Conservation (phyloP, 225 moss, liverwort and hornwort genomes). For the Polytrichum commune region DNA sequence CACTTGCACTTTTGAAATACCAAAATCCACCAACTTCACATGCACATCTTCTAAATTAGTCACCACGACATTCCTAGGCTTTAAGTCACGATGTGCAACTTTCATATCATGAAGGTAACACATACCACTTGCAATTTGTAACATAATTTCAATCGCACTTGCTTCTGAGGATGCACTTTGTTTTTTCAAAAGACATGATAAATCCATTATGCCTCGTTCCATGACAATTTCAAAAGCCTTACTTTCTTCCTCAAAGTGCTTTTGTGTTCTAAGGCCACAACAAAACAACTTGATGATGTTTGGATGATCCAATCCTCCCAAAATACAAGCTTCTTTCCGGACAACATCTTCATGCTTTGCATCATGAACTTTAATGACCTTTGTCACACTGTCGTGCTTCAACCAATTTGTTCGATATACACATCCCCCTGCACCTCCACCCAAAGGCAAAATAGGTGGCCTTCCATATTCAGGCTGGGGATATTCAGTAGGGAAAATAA, state of each 20-base stretch:
- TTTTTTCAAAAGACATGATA: neutral
- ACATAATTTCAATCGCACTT: neutral
- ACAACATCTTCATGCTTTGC: neutral
- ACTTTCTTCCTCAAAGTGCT: neutral
- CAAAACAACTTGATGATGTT: neutral
- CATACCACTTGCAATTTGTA: too few relatives aligned
- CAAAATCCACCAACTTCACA: slow-evolving; percentile 6
- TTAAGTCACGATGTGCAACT: too few relatives aligned
- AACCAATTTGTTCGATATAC: neutral
- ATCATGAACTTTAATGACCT: neutral
- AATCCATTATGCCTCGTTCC: neutral
- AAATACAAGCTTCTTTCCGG: slow-evolving; percentile 3
- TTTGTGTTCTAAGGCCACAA: neutral
- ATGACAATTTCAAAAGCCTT: neutral
- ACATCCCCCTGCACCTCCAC: too few relatives aligned
- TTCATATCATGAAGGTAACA: neutral
- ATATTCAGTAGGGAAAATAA: neutral
- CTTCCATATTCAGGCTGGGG: neutral
- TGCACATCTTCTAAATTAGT: neutral
- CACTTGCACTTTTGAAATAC: slow-evolving; percentile 1
- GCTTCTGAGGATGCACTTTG: neutral
- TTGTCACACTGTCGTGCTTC: neutral
- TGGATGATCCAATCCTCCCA: neutral
- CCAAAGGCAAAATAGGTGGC: neutral
- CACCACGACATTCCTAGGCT: neutral